Evolutionary conservation across 2,329 filamentous ascomycete genomes (phyloP).

Genomic region (Pseudocercospora cruenta): DNA sequence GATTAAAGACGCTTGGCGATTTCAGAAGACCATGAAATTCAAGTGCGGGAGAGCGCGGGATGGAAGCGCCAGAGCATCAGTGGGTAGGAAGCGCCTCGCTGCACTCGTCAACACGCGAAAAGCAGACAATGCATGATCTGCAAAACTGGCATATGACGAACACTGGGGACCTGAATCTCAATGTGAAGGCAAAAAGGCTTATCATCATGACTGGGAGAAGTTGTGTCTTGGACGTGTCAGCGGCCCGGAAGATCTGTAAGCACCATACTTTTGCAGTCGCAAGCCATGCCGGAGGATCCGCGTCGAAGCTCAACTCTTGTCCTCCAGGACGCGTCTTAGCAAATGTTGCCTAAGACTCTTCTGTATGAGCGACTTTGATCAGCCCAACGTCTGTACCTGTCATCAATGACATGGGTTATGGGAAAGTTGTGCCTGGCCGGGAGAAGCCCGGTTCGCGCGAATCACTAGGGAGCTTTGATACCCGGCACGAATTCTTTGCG

Average conservation of each 20-base stretch:
- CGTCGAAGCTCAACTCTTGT: conserved; percentile 7
- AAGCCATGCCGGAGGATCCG: conserved; percentile 8
- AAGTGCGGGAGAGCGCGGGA: background rate
- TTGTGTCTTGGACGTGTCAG: conserved; percentile 7
- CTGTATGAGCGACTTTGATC: background rate
- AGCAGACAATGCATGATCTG: background rate
- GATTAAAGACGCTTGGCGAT: background rate
- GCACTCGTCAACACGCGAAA: conserved; percentile 2
- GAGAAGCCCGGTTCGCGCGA: background rate
- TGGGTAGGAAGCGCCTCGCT: background rate
- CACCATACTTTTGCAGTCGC: background rate
- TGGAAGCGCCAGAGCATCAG: background rate
- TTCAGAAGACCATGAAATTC: background rate
- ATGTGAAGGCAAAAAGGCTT: background rate
- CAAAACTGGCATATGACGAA: background rate
- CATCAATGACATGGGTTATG: conserved; percentile 3
- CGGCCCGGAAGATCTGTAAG: conserved; percentile 2
- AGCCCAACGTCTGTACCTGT: conserved; percentile 5
- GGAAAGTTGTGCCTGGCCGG: conserved; percentile 4
- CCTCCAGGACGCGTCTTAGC: conserved; percentile 4
- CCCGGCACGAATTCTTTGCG: background rate
- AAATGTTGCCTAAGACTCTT: background rate
- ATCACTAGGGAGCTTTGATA: background rate
- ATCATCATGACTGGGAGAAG: background rate
- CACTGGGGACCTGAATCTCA: background rate